A percentile compares a stretch with the other conserved stretches of the same genome.
Conservation (phyloP, 192 early-diverging fungal genomes). For the Spizellomyces sp. region DNA sequence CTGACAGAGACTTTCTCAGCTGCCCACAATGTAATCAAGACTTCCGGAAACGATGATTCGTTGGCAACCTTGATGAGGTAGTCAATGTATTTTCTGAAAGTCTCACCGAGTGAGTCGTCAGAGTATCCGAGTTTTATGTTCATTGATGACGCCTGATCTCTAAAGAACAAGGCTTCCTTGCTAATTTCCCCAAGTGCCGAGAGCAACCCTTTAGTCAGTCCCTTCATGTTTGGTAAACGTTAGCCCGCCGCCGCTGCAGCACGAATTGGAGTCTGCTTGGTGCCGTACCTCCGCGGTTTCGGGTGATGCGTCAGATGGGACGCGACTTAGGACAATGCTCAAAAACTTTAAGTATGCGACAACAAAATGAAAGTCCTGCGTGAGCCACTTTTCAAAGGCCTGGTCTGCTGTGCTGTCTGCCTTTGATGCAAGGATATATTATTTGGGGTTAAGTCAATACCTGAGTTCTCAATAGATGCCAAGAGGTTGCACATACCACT, state of each 20-base stretch:
- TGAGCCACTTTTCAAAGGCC: constrained; percentile 27
- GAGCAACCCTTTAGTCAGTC: constrained; percentile 9
- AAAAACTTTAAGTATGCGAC: constrained; percentile 24
- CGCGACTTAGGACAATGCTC: constrained; percentile 9
- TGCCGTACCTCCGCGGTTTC: constrained; percentile 10
- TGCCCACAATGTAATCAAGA: constrained; percentile 24
- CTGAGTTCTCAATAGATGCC: background rate
- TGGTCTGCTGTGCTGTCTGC: constrained; percentile 20
- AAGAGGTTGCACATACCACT: constrained; percentile 5
- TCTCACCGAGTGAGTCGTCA: background rate
- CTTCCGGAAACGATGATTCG: constrained; percentile 14
- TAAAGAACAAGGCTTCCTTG: constrained; percentile 29
- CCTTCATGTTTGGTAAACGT: background rate
- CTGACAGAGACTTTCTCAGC: constrained; percentile 14
- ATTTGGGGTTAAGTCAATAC: background rate
- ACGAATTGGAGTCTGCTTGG: background rate
- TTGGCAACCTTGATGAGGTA: constrained; percentile 10
- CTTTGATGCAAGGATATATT: background rate
- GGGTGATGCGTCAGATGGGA: constrained; percentile 10
- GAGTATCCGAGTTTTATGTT: constrained; percentile 19
- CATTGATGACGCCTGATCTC: constrained; percentile 2
- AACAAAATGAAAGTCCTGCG: constrained; percentile 34
- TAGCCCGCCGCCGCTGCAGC: background rate
- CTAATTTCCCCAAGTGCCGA: constrained; percentile 12
- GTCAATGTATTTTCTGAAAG: constrained; percentile 9